Base-by-base conservation (phyloP, 2,329 filamentous ascomycete genomes). In the Byssochlamys sp. region DNA sequence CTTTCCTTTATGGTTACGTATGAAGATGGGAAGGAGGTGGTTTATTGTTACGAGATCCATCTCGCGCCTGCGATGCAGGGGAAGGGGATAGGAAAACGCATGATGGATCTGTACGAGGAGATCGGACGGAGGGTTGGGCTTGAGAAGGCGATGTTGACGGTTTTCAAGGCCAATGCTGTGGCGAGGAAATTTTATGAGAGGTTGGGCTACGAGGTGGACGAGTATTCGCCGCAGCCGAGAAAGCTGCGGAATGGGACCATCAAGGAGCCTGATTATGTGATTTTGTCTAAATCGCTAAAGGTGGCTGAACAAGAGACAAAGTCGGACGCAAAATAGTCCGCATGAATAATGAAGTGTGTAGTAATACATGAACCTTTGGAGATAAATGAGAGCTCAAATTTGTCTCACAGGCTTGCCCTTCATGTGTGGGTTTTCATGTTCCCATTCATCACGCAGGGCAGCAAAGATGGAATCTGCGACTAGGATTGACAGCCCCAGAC, bases 391-490 rank as follows among this genome's bases (percentile, higher is more conserved):
- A 64, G 58, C 55, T 75, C 81, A 94, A 69, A 96, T 90, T 74
- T 94, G 89, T 69, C 86, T 85, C 53, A 91, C 86, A 62, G 95
- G 90, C 74, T 92, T 92, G 54, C 91, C 94, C 59, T 83, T 86
- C 81, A 94, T 87, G 66, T 96, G 92, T 0, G 94, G 94, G 62
- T 92, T 79, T 69, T 96, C 90, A 4, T 90, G 83, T 72, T 99
- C 94, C 86, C 91, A 91, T 73, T 99, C 94, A 66, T 99, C 94
- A 59, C 94, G 80, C 60, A 99, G 77, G 4, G 91, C 85, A 0
- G 94, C 91, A 75, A 95, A 97, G 1, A 96, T 80, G 55, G 90
- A 80, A 70, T 99, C 94, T 10, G 89, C 90, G 5, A 97, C 83
- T 29, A 99, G 77, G 61, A 99, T 80, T 39, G 91, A 91, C 64